Base-by-base conservation (phyloP, 305 asterid genomes). In the Fraxinus greggii region DNA sequence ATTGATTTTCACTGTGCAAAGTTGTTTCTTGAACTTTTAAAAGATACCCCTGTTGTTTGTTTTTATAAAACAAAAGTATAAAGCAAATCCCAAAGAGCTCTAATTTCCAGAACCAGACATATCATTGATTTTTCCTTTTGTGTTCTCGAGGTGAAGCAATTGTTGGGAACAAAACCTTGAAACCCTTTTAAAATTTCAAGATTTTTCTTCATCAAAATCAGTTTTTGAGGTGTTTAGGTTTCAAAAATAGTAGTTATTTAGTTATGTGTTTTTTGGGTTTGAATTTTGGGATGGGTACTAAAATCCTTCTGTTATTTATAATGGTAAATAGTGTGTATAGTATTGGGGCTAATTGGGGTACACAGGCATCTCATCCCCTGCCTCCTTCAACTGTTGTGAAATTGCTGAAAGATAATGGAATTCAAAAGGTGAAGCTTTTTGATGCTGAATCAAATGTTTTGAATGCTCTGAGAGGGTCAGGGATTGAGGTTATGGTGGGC, bases 341-440 rank as follows among this genome's bases (percentile, higher is more conserved):
- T 78, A 90, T 93, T 21, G 98, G 98, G 76, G 97, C 90, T 3
- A 95, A 95, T 85, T 95, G 98, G 98, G 98, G 98, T 48, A 95
- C 93, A 13, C 98, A 90, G 51, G 82, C 95, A 79, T 91, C 89
- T 73, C 98, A 95, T 81, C 94, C 89, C 72, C 88, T 95, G 83
- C 91, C 91, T 42, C 97, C 95, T 29, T 42, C 91, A 5, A 88
- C 80, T 0, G 89, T 93, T 9, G 97, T 90, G 80, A 92, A 86
- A 91, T 79, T 95, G 82, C 93, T 95, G 1, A 92, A 83, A 77
- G 97, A 92, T 81, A 95, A 95, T 79, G 95, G 98, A 19, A 87
- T 95, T 81, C 91, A 91, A 80, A 91, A 93, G 85, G 93, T 92
- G 84, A 95, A 95, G 84, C 92, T 95, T 24, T 95, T 93, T 84